Base-by-base conservation (phyloP, 2,329 filamentous ascomycete genomes). In the Ophiostoma angusticollis region DNA sequence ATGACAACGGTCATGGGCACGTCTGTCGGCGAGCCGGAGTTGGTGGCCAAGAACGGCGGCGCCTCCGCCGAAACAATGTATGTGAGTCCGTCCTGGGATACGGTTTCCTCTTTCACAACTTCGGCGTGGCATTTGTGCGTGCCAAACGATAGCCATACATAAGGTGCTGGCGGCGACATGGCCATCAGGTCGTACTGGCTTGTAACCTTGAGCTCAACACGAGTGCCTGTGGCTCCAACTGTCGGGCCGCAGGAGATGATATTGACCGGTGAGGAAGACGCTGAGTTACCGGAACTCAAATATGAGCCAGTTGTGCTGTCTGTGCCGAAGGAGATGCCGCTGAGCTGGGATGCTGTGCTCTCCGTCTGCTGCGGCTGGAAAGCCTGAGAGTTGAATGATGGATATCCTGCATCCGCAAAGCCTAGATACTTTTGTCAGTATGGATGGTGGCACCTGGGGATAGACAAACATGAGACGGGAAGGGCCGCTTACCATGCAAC, bases 401-500 rank as follows among this genome's bases (percentile, higher is more conserved):
- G 64, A 47, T 73, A 70, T 5, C 59, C 50, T n/a, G 68, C 54
- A 49, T 74, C 70, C 54, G 52, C 39, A 47, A 58, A 59, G 42
- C 49, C 55, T 57, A 37, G 22, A 45, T 21, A 32, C 6, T n/a
- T n/a, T 17, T n/a, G 14, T 31, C 16, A 31, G 29, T 50, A n/a
- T n/a, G n/a, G n/a, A n/a, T n/a, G n/a, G n/a, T n/a, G n/a, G n/a
- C n/a, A n/a, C n/a, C n/a, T n/a, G n/a, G n/a, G n/a, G n/a, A n/a
- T n/a, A n/a, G n/a, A n/a, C n/a, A n/a, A n/a, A n/a, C n/a, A n/a
- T n/a, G 19, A 0, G n/a, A 18, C 11, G 22, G 5, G 7, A 9
- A 24, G 6, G n/a, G n/a, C n/a, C 4, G 78, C 84, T 65, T 67
- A 93, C 86, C 82, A 63, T 89, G 81, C 65, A 87, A 73, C 59